phyloP scores from a whole-genome alignment of 1,284 basidiomycete species.

The Marasmius fiardii region DNA sequence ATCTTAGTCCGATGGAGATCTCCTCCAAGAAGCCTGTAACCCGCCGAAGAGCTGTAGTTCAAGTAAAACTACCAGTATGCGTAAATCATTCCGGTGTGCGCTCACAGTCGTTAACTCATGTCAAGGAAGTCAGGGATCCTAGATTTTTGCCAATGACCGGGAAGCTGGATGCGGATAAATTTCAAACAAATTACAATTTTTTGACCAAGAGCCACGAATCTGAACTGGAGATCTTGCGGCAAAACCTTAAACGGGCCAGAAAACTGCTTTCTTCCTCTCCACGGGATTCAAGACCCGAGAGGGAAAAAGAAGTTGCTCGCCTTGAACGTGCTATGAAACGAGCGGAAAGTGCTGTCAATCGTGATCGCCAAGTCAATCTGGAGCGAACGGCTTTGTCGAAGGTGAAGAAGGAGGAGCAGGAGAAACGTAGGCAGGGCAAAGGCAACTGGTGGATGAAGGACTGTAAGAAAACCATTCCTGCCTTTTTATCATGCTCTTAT shows the following conservation, averaged over 20 bases:
- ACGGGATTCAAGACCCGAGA: slow-evolving; percentile 55
- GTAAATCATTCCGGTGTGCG: slow-evolving; percentile 2
- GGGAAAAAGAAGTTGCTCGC: slow-evolving; percentile 68
- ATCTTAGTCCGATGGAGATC: slow-evolving; percentile 72
- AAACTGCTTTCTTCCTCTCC: slow-evolving; percentile 70
- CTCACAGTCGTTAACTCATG: not conserved
- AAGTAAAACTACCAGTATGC: slow-evolving; percentile 64
- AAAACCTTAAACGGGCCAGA: slow-evolving; percentile 64
- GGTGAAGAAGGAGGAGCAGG: slow-evolving; percentile 66
- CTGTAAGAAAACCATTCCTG: slow-evolving; percentile 42
- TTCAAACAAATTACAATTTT: slow-evolving; percentile 78
- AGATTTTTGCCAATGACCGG: slow-evolving; percentile 82
- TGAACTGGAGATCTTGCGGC: slow-evolving; percentile 69
- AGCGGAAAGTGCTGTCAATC: slow-evolving; percentile 76
- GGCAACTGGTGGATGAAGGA: slow-evolving; percentile 87
- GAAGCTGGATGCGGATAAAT: slow-evolving; percentile 66
- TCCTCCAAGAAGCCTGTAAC: slow-evolving; percentile 87
- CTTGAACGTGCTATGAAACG: slow-evolving; percentile 81
- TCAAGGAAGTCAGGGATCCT: slow-evolving; percentile 81
- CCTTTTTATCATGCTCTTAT: slow-evolving; percentile 8
- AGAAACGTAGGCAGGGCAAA: slow-evolving; percentile 77
- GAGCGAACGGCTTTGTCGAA: slow-evolving; percentile 64
- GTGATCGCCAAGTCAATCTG: slow-evolving; percentile 66
- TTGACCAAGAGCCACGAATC: slow-evolving; percentile 63
- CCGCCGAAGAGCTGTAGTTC: slow-evolving; percentile 73